These are phyloP conservation scores for Arabidopsis lyrata DNA, from an alignment of 441 rosid species.

Conservation along the genomic window DNA sequence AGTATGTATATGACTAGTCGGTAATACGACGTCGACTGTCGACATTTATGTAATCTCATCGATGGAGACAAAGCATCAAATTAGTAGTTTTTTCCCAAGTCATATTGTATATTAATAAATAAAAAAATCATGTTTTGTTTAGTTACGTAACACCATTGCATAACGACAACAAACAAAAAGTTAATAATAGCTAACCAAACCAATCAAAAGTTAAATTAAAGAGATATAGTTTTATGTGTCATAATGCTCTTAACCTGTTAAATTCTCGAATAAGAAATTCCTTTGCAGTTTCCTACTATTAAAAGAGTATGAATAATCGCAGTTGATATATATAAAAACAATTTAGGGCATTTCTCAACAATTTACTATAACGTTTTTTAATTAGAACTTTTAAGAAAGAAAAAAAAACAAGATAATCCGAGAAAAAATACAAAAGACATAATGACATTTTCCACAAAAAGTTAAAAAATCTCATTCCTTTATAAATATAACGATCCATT, in stretches of 20 bases:
- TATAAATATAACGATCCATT: background rate
- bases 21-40: background rate
- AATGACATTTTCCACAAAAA: background rate
- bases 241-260: background rate
- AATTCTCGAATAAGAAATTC: background rate
- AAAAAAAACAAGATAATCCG: too few species aligned
- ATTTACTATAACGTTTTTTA: background rate
- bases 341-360: background rate
- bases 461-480: background rate
- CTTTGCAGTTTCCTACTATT: background rate
- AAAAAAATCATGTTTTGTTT: background rate
- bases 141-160: background rate
- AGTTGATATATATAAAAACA: background rate
- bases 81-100: slow-evolving; percentile 15
- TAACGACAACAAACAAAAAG: background rate
- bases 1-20: slow-evolving; percentile 8
- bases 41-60: background rate
- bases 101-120: background rate
- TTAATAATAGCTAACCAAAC: background rate
- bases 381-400: too few species aligned
- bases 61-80: background rate
- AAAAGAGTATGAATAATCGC: background rate
- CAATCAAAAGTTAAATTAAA: too few species aligned
- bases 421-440: too few species aligned
- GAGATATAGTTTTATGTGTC: background rate